These are phyloP conservation scores for Diversispora epigaea DNA, from an alignment of 192 early-diverging fungal species.

Conservation along the genomic window DNA sequence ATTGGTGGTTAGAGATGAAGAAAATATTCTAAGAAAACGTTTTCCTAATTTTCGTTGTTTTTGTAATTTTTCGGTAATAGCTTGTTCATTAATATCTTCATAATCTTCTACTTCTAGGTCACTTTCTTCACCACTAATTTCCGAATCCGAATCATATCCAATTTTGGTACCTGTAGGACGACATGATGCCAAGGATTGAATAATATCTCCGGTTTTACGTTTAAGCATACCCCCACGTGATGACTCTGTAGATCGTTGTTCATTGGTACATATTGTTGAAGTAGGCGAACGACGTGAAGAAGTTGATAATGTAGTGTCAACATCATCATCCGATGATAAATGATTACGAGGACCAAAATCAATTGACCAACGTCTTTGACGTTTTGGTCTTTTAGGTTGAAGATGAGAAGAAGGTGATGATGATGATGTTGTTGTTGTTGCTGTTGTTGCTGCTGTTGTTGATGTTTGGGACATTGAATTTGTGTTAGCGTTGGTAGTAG, in stretches of 20 bases:
- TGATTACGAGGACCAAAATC: slow-evolving; percentile 18
- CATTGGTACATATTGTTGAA: not conserved
- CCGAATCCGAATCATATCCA: slow-evolving; percentile 4
- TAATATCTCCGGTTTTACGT: slow-evolving; percentile 8
- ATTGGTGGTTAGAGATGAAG: not conserved
- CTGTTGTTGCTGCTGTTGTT: too few species aligned
- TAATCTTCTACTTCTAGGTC: not conserved
- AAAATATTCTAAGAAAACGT: not conserved
- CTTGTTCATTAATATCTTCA: not conserved
- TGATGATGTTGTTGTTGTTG: too few species aligned
- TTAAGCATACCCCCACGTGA: not conserved
- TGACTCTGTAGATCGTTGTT: not conserved
- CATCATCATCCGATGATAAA: not conserved
- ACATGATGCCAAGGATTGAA: slow-evolving; percentile 14
- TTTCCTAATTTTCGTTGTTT: not conserved
- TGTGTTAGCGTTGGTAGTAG: too few species aligned
- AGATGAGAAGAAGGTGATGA: not conserved
- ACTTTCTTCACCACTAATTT: not conserved
- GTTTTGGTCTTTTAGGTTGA: slow-evolving; percentile 1
- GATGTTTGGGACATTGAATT: too few species aligned
- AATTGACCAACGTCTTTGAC: slow-evolving; percentile 15
- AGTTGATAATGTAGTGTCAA: too few species aligned
- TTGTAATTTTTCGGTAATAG: not conserved
- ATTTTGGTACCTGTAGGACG: not conserved
- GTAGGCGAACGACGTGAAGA: not conserved